Evolutionary conservation across 495 filamentous ascomycete species (phyloP), one percentile per base, ranked within the genome.

Genomic region (Letharia columbiana): DNA sequence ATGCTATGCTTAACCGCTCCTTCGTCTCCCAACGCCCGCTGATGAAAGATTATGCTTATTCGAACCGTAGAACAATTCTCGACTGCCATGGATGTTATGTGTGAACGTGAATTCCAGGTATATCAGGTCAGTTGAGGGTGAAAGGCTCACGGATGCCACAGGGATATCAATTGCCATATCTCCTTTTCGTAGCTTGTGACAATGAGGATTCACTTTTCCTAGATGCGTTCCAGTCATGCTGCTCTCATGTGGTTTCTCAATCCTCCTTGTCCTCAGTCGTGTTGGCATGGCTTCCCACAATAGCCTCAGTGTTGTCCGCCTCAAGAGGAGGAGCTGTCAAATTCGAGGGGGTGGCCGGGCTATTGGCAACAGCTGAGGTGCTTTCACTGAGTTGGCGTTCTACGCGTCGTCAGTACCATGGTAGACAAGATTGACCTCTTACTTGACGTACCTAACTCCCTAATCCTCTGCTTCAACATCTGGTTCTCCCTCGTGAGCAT

Each of bases 401-500:
- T 71, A 40, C 28, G 11, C 20, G 9, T 37, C 15, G 20, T 67
- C 15, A 70, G 65, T 13, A 49, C 13, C 33, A 28, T 20, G 4
- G n/a, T 17, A 11, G 17, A 23, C 23, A 17, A 11, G 35, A 28
- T 10, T 12, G 18, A 11, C 12, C 23, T 39, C 20, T 6, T 17
- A 31, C 2, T 31, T 11, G 23, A 60, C 47, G 17, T 57, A 71
- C 69, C 89, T 18, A 98, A 78, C 72, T 96, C 93, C 45, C 90
- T 84, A 59, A 96, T 91, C 60, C 94, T 83, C 71, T 87, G 82
- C 62, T 87, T 86, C 64, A 98, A 78, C 88, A 98, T 95, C 74
- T 95, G 90, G 71, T 98, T 98, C 79, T 98, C 94, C 54, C 94
- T 81, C 28, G 84, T 82, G 68, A 98, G 77, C 79, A 86, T 93